Evolutionary conservation across 495 filamentous ascomycete genomes (phyloP).

Genomic region (Neurospora sp.): DNA sequence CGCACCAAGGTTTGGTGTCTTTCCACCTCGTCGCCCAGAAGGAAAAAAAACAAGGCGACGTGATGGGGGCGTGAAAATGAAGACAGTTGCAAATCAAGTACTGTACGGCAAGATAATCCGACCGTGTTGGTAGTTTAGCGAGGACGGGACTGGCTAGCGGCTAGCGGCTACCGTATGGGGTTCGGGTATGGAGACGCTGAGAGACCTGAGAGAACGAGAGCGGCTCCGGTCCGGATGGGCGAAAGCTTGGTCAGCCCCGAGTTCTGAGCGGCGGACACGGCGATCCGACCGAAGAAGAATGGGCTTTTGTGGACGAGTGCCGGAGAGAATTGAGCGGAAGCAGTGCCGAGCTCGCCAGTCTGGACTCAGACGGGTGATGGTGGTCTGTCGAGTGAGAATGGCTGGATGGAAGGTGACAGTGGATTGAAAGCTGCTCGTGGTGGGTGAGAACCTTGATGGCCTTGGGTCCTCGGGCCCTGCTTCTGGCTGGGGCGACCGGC

Average conservation of each 20-base stretch:
- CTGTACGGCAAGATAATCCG: background rate
- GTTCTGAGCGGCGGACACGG: background rate
- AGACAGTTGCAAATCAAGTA: background rate
- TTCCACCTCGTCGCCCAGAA: background rate
- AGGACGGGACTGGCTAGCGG: background rate
- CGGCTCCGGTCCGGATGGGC: background rate
- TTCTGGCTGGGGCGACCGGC: background rate
- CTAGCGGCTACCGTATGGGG: background rate
- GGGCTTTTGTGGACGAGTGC: background rate
- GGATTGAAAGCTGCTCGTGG: slow-evolving; percentile 2
- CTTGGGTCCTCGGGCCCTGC: background rate
- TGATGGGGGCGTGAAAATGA: background rate
- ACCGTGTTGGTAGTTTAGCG: background rate
- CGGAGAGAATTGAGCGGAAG: background rate
- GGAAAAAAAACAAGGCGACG: background rate
- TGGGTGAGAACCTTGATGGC: slow-evolving; percentile 18
- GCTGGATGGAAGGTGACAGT: slow-evolving; percentile 1
- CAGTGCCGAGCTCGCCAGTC: background rate
- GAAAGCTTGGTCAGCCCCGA: background rate
- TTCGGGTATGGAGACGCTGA: background rate
- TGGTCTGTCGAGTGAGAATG: background rate
- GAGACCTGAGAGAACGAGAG: background rate
- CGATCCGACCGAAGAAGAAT: background rate
- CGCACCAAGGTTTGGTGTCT: background rate
- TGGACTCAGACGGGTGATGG: background rate